Conservation (phyloP, 208 protist species). For the Naegleria fowleri region DNA sequence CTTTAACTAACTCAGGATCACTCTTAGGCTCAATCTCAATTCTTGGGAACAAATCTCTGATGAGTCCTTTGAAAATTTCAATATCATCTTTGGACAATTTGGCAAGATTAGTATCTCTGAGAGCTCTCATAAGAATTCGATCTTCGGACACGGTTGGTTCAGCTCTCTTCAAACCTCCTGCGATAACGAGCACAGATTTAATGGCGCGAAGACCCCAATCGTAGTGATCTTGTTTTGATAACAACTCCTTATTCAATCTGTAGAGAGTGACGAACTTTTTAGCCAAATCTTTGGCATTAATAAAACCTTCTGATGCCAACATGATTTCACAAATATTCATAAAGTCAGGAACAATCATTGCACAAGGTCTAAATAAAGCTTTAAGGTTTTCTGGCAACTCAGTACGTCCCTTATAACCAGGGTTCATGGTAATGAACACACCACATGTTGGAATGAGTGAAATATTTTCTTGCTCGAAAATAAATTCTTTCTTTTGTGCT, state of each 20-base stretch:
- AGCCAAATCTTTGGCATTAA: slow-evolving; percentile 87
- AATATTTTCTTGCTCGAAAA: slow-evolving; percentile 91
- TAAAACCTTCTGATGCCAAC: slow-evolving; percentile 93
- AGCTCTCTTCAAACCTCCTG: slow-evolving; percentile 87
- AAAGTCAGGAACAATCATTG: slow-evolving; percentile 96
- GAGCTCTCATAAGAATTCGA: slow-evolving; percentile 91
- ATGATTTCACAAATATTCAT: slow-evolving; percentile 98
- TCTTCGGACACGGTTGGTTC: slow-evolving; percentile 87
- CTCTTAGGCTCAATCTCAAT: slow-evolving; percentile 86
- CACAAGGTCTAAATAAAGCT: slow-evolving; percentile 90
- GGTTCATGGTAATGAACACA: slow-evolving; percentile 96
- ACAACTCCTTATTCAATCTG: slow-evolving; percentile 87
- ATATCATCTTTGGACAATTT: slow-evolving; percentile 95
- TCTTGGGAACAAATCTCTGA: slow-evolving; percentile 93
- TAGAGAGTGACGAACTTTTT: slow-evolving; percentile 97
- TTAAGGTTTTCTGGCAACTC: slow-evolving; percentile 95
- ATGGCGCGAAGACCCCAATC: slow-evolving; percentile 97
- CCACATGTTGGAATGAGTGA: slow-evolving; percentile 73
- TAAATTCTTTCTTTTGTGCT: slow-evolving; percentile 83
- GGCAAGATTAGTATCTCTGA: slow-evolving; percentile 94
- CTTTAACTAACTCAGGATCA: slow-evolving; percentile 77
- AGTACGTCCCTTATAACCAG: slow-evolving; percentile 89
- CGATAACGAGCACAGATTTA: slow-evolving; percentile 95
- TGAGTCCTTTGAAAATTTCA: slow-evolving; percentile 93
- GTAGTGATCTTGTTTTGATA: slow-evolving; percentile 96